A percentile compares a stretch with the other conserved stretches of the same genome.
phyloP scores from a whole-genome alignment of 75 land plant species.

The Pinus albicaulis region DNA sequence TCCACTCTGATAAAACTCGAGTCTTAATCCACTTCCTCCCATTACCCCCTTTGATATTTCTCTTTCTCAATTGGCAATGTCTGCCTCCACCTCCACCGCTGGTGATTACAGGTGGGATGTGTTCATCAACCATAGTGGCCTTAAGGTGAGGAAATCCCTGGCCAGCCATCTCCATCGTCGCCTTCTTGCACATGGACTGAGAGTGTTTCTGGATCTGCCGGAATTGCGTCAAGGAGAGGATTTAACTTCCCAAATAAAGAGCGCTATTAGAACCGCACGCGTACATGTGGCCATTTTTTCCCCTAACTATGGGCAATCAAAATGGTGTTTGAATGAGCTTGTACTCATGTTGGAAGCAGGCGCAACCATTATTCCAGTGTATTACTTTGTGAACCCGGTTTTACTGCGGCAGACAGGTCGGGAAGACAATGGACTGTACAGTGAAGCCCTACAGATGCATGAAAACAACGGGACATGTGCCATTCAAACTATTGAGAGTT shows the following conservation, averaged over 20 bases:
- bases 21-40: too few species aligned
- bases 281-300: slow-evolving; percentile 6
- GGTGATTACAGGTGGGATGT: neutral
- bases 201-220: neutral
- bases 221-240: neutral
- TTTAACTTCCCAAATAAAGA: neutral
- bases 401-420: too few species aligned
- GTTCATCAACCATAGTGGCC: neutral
- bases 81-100: too few species aligned
- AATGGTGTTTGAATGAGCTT: neutral
- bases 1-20: too few species aligned
- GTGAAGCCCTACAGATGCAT: too few species aligned
- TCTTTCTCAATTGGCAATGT: too few species aligned
- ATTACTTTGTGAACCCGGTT: too few species aligned
- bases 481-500: too few species aligned
- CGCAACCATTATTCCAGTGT: too few species aligned
- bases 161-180: neutral
- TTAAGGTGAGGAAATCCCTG: neutral
- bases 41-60: too few species aligned
- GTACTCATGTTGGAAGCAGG: neutral
- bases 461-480: too few species aligned
- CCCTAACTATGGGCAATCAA: neutral
- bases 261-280: neutral
- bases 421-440: too few species aligned
- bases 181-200: neutral